Conservation (phyloP, 805 yeast genomes). For the Lipomyces chichibuensis region DNA sequence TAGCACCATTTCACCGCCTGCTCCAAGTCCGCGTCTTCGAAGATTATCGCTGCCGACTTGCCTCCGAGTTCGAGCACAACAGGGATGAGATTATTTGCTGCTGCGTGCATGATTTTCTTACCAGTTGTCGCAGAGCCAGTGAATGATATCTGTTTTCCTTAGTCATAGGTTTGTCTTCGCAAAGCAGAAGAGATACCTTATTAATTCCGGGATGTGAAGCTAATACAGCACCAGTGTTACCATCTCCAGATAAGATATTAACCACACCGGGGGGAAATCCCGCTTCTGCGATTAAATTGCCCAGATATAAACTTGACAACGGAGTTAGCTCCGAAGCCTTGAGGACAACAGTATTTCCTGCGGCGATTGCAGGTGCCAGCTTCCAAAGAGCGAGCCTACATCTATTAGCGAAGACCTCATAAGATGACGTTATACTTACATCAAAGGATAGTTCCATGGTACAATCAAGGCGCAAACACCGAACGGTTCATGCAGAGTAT, state of each 20-base stretch:
- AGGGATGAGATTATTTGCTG: slow-evolving; percentile 67
- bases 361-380: slow-evolving; percentile 79
- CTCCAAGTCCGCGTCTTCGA: slow-evolving; percentile 80
- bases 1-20: slow-evolving; percentile 74
- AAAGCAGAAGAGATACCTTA: slow-evolving; percentile 54
- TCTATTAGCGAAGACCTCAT: neutral
- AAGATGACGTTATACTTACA: slow-evolving; percentile 10
- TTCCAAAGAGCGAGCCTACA: slow-evolving; percentile 56
- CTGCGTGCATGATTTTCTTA: slow-evolving; percentile 76
- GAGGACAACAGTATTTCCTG: slow-evolving; percentile 72
- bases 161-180: neutral
- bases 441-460: slow-evolving; percentile 73
- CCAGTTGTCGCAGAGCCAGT: slow-evolving; percentile 95
- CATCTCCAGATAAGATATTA: slow-evolving; percentile 71
- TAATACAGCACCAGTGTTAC: slow-evolving; percentile 70
- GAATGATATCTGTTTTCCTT: slow-evolving; percentile 67
- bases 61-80: slow-evolving; percentile 96
- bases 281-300: slow-evolving; percentile 59
- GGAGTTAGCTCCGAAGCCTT: slow-evolving; percentile 81
- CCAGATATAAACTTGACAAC: slow-evolving; percentile 64
- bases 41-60: slow-evolving; percentile 87
- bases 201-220: slow-evolving; percentile 67
- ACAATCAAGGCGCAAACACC: slow-evolving; percentile 71
- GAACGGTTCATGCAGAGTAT: slow-evolving; percentile 67
- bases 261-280: slow-evolving; percentile 80